Conservation (phyloP, 1,139 yeast species). For the Tardiomyces blankii region DNA sequence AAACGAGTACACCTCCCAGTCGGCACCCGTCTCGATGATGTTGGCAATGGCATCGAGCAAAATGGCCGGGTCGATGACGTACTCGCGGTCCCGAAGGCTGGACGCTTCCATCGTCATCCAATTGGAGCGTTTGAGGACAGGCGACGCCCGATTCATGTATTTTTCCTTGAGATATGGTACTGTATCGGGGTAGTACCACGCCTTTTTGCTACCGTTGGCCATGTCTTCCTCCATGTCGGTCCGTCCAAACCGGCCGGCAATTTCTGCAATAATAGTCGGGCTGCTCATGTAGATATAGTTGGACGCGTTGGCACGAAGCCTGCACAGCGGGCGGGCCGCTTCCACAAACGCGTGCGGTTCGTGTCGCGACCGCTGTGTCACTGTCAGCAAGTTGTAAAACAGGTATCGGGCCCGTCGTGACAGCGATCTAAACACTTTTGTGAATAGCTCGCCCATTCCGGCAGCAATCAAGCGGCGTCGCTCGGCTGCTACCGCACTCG, state of each 20-base stretch:
- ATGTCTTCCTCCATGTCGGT: conserved; percentile 26
- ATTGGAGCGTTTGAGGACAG: conserved; percentile 13
- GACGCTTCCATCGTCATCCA: background rate
- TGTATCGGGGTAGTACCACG: conserved; percentile 57
- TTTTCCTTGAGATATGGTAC: conserved; percentile 37
- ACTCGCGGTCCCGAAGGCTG: conserved; percentile 7
- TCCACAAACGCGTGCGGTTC: conserved; percentile 31
- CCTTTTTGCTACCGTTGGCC: conserved; percentile 5
- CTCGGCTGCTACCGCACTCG: background rate
- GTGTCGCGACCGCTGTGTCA: conserved; percentile 5
- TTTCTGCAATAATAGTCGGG: conserved; percentile 56
- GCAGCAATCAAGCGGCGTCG: conserved; percentile 20
- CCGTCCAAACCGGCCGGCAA: conserved; percentile 49
- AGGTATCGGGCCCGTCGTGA: conserved; percentile 24
- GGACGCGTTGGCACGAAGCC: conserved; percentile 43
- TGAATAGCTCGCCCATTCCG: conserved; percentile 28
- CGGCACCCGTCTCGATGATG: conserved; percentile 43
- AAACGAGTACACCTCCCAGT: conserved; percentile 65
- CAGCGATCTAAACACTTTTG: conserved; percentile 18
- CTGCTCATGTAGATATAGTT: conserved; percentile 38
- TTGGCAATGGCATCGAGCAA: conserved; percentile 45
- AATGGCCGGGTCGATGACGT: conserved; percentile 33
- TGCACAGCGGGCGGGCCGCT: conserved; percentile 41
- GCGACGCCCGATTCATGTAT: conserved; percentile 20
- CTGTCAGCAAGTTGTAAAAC: conserved; percentile 14